Conservation (phyloP, 2,329 filamentous ascomycete species). For the Diaporthe australafricana region DNA sequence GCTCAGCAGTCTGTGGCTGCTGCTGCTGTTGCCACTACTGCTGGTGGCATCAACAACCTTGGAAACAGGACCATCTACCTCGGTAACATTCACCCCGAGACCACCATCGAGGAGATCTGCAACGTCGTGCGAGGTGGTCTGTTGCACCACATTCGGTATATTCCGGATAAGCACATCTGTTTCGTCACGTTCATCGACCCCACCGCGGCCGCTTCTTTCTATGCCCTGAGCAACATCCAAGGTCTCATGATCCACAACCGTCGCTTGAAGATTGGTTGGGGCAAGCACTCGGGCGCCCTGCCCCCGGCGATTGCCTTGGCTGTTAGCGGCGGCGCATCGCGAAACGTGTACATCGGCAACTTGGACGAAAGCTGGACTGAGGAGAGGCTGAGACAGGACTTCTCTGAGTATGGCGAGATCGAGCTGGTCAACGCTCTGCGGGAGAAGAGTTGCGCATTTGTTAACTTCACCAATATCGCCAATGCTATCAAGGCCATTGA, state of each 20-base stretch:
- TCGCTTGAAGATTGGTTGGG: conserved; percentile 98
- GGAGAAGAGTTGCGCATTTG: conserved; percentile 99
- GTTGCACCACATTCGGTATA: conserved; percentile 98
- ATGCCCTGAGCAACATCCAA: conserved; percentile 95
- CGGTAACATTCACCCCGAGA: conserved; percentile 98
- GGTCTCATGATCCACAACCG: conserved; percentile 99
- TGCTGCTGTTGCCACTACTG: conserved; percentile 94
- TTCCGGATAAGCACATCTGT: conserved; percentile 99
- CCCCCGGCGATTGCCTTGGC: conserved; percentile 96
- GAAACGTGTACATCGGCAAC: conserved; percentile 98
- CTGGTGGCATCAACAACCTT: conserved; percentile 96
- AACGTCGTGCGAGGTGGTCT: conserved; percentile 97
- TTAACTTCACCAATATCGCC: conserved; percentile 99
- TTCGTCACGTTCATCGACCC: conserved; percentile 99
- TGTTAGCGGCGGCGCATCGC: conserved; percentile 95
- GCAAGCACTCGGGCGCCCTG: conserved; percentile 96
- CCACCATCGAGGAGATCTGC: conserved; percentile 99
- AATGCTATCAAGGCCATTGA: conserved; percentile 99
- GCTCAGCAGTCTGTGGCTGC: conserved; percentile 98
- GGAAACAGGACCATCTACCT: conserved; percentile 98
- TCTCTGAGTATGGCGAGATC: conserved; percentile 97
- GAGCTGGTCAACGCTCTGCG: conserved; percentile 96
- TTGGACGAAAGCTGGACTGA: conserved; percentile 97
- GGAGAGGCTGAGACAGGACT: conserved; percentile 94
- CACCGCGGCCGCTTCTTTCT: conserved; percentile 97